phyloP scores from a whole-genome alignment of 2,329 filamentous ascomycete species.

The Sporothrix globosa region DNA sequence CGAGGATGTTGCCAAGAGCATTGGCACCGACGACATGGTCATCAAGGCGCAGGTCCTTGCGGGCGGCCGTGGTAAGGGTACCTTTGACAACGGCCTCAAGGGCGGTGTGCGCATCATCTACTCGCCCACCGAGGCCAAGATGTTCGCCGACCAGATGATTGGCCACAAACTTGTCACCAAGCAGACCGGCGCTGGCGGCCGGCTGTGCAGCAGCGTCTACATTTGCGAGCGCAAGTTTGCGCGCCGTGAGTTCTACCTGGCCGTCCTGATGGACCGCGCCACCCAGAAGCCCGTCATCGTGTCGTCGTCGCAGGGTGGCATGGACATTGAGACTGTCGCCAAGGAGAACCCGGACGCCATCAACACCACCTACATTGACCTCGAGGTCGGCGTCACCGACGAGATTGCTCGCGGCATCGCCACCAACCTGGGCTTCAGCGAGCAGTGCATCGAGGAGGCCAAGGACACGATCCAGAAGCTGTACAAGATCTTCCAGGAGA shows the following conservation, averaged over 20 bases:
- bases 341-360: conserved; percentile 98
- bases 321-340: conserved; percentile 98
- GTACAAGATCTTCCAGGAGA: conserved; percentile 98
- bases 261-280: conserved; percentile 95
- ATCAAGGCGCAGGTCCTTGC: conserved; percentile 99
- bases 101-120: conserved; percentile 98
- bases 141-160: conserved; percentile 99
- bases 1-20: conserved; percentile 85
- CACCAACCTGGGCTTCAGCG: conserved; percentile 91
- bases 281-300: conserved; percentile 93
- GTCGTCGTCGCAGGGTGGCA: conserved; percentile 95
- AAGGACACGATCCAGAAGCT: conserved; percentile 98
- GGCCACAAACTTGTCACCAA: conserved; percentile 99
- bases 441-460: conserved; percentile 94
- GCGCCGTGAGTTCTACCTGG: conserved; percentile 97
- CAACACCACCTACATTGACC: conserved; percentile 89
- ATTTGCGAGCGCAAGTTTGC: conserved; percentile 99
- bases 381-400: conserved; percentile 93
- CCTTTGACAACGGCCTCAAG: conserved; percentile 98
- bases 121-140: conserved; percentile 93
- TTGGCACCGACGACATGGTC: conserved; percentile 95
- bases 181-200: conserved; percentile 92
- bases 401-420: conserved; percentile 90
- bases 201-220: conserved; percentile 96
- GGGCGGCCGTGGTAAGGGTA: conserved; percentile 95